Base-by-base conservation (phyloP, 1,139 yeast genomes). In the Hyphopichia pseudoburtonii region DNA sequence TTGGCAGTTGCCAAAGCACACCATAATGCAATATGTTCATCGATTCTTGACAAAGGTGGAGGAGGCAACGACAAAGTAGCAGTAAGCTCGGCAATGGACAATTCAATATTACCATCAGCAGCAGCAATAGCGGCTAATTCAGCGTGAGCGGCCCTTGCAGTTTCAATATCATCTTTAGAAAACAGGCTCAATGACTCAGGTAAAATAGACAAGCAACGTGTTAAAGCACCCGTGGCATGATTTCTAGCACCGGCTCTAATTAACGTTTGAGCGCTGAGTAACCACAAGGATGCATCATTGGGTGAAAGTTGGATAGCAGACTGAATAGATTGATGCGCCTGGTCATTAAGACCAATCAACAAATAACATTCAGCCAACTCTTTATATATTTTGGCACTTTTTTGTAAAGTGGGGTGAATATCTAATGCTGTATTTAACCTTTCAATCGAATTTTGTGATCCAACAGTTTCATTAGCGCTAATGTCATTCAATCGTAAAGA, bases 61-160 rank as follows among this genome's bases (percentile, higher is more conserved):
- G 80, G 76, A 1, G 76, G 76, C 30, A 75, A 56, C 22, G 76
- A 62, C 38, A 77, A 57, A 0, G 81, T 75, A 1, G 73, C 67
- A 11, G 70, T 64, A 25, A 77, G 51, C 48, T 78, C 82, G 9
- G 68, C 60, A 12, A 72, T 67, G 17, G 77, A 71, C 30, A 61
- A 48, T 38, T 74, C 77, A 34, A 71, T 62, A 47, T 76, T 68
- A 16, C 73, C 73, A 30, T 74, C 76, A n/a, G 73, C 66, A 3
- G 76, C 71, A 10, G 77, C 76, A 21, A 77, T 62, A 8, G 76
- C 72, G 0, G 80, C 81, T 38, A 78, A 56, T 45, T 76, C 79
- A 3, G 77, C 71, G 52, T 76, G 82, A 3, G 76, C 73, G 17
- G 72, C 66, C 39, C 80, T 58, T 0, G 78, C 76, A 2, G 74